Evolutionary conservation across 139 green algal genomes (phyloP), one percentile per base, ranked within the genome.

Genomic region (Raphidocelis subcapitata): DNA sequence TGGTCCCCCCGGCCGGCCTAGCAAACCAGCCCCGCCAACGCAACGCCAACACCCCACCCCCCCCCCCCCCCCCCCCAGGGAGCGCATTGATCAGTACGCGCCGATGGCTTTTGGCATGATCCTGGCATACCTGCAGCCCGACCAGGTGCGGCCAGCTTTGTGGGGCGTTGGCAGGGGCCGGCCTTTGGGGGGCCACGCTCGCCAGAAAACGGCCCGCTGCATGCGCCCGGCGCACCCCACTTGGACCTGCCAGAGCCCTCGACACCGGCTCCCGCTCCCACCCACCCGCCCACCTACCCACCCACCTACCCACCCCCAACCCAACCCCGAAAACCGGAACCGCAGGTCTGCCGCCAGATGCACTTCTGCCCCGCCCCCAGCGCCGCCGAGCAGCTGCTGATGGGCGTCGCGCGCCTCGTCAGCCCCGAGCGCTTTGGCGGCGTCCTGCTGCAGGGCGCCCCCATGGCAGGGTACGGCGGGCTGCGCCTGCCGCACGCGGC

Each of bases 21-120:
- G n/a, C n/a, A n/a, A n/a, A n/a, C n/a, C n/a, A n/a, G n/a, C n/a
- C n/a, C n/a, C n/a, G n/a, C n/a, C n/a, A n/a, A n/a, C n/a, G n/a
- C n/a, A n/a, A n/a, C n/a, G n/a, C n/a, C n/a, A n/a, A n/a, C n/a
- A n/a, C n/a, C n/a, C n/a, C n/a, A n/a, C n/a, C n/a, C n/a, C n/a
- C n/a, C n/a, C n/a, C n/a, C n/a, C n/a, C n/a, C n/a, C n/a, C n/a
- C n/a, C n/a, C n/a, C n/a, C n/a, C n/a, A n/a, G n/a, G n/a, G n/a
- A n/a, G n/a, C n/a, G 67, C 31, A 62, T 77, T 47, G 71, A 77
- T 62, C 71, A 77, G 62, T 77, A 77, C 41, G 71, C 71, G 0
- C 71, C 71, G 35, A 70, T 77, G 62, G 57, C 71, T 3, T 77
- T 77, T 59, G 71, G 71, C 46, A 77, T 77, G 71, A 20, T 56